These are phyloP conservation scores for Eimeria mitis DNA, from an alignment of 169 alveolate genomes.

Conservation along the genomic window DNA sequence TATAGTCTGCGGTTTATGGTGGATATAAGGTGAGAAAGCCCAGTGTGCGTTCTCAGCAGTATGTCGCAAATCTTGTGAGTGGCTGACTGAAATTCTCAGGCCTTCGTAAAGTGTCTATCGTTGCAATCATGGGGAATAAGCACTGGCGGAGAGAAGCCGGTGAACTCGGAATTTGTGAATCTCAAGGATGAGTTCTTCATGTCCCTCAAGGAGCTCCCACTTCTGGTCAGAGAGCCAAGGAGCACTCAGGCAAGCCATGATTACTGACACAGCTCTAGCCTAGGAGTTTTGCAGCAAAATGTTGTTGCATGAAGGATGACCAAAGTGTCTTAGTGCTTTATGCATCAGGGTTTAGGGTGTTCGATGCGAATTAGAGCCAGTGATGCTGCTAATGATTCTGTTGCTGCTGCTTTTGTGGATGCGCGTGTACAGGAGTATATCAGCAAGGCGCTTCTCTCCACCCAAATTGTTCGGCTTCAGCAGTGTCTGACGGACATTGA, in stretches of 20 bases:
- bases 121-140: conserved; percentile 48
- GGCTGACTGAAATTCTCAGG: background rate
- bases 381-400: background rate
- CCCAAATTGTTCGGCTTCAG: conserved; percentile 68
- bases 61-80: background rate
- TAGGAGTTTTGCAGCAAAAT: background rate
- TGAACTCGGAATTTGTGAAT: background rate
- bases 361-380: background rate
- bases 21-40: background rate
- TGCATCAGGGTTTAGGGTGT: background rate
- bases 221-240: conserved; percentile 32
- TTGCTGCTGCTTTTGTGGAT: background rate
- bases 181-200: conserved; percentile 67
- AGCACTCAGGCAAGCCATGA: conserved; percentile 53
- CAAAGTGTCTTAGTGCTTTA: background rate
- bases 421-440: conserved; percentile 42
- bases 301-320: background rate
- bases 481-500: conserved; percentile 63
- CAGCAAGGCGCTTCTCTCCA: conserved; percentile 71
- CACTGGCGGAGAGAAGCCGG: conserved; percentile 18
- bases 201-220: conserved; percentile 51
- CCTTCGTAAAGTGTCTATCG: conserved; percentile 65
- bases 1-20: background rate
- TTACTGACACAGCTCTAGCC: background rate
- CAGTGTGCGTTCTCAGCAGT: background rate